These are phyloP conservation scores for Plasmodium fragile DNA, from an alignment of 169 alveolate genomes.

Conservation along the genomic window DNA sequence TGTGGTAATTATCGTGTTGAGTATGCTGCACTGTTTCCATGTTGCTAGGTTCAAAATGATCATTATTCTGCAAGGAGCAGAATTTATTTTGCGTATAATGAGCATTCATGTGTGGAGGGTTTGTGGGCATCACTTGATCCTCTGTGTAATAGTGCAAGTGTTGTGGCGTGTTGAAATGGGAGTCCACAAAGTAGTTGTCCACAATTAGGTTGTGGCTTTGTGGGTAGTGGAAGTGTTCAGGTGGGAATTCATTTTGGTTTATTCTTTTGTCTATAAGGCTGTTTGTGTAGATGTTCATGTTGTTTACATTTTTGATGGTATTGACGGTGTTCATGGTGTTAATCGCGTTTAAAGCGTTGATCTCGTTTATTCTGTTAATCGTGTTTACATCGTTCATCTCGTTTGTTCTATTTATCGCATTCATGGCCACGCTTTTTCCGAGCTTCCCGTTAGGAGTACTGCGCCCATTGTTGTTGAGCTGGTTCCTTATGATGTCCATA, in stretches of 20 bases:
- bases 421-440: not conserved
- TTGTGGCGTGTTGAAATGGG: not conserved
- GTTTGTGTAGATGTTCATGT: not conserved
- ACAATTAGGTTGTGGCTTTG: not conserved
- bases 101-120: not conserved
- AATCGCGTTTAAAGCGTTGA: too few relatives aligned
- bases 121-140: not conserved
- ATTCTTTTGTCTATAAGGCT: not conserved
- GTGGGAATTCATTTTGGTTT: not conserved
- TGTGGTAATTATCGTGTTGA: slow-evolving; percentile 13
- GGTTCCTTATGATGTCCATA: not conserved
- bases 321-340: not conserved
- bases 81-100: not conserved
- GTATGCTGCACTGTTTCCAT: not conserved
- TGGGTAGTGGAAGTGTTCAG: not conserved
- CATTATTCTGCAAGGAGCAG: not conserved
- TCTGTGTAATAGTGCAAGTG: not conserved
- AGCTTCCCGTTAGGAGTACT: not conserved
- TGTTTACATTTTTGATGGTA: not conserved
- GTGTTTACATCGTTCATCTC: not conserved
- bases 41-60: not conserved
- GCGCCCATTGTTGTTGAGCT: not conserved
- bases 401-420: not conserved
- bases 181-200: not conserved
- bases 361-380: too few relatives aligned